phyloP scores from a whole-genome alignment of 1,139 yeast species.

The Nakaseomyces bracarensis region DNA sequence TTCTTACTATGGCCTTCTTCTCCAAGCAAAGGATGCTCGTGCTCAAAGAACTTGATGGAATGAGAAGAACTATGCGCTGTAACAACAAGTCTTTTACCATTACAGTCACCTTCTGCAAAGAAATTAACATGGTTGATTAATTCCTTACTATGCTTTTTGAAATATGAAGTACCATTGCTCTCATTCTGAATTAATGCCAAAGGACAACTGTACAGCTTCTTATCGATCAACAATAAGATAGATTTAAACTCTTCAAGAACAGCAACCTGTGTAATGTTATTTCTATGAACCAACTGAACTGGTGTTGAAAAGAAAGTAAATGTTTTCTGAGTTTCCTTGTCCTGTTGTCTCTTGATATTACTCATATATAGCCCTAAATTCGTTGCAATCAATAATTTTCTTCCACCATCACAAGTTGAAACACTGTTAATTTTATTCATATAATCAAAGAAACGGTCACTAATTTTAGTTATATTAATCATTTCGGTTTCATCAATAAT shows the following conservation, averaged over 20 bases:
- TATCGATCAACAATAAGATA: conserved; percentile 73
- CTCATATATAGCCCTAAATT: conserved; percentile 86
- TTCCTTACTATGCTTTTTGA: conserved; percentile 60
- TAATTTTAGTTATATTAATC: conserved; percentile 66
- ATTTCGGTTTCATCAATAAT: conserved; percentile 68
- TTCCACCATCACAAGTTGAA: conserved; percentile 91
- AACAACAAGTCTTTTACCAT: conserved; percentile 79
- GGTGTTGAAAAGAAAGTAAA: conserved; percentile 62
- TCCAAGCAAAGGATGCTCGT: conserved; percentile 35
- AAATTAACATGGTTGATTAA: conserved; percentile 78
- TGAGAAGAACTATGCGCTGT: conserved; percentile 75
- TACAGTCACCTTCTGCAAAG: conserved; percentile 88
- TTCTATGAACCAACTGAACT: conserved; percentile 64
- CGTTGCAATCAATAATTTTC: conserved; percentile 83
- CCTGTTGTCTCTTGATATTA: conserved; percentile 40
- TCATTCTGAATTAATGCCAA: conserved; percentile 55
- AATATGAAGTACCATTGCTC: conserved; percentile 47
- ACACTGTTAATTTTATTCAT: conserved; percentile 84
- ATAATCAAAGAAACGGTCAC: conserved; percentile 60
- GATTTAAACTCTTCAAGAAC: conserved; percentile 88
- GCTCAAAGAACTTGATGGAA: conserved; percentile 62
- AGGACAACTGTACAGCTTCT: conserved; percentile 75
- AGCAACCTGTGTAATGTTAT: conserved; percentile 81
- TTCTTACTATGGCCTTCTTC: conserved; percentile 43
- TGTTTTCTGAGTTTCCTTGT: conserved; percentile 32